Conservation (phyloP, 2,329 filamentous ascomycete genomes). For the Ophiosphaerella herpotricha region DNA sequence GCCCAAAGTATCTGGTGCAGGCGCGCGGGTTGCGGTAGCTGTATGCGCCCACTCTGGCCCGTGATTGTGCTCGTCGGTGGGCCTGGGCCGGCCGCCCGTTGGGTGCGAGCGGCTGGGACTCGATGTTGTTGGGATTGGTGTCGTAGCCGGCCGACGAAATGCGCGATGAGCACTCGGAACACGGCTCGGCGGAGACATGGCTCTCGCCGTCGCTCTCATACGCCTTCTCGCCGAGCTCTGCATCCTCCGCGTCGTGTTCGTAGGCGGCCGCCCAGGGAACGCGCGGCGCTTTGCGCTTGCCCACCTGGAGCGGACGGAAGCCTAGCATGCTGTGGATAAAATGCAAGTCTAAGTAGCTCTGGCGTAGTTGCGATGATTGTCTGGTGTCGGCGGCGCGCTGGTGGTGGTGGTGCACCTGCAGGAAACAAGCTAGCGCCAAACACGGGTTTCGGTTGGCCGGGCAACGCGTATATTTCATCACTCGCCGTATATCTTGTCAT, state of each 20-base stretch:
- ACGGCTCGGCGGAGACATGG: conserved; percentile 46
- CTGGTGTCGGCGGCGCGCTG: too few species aligned
- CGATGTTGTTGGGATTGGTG: conserved; percentile 36
- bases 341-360: too few species aligned
- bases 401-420: too few species aligned
- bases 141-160: conserved; percentile 42
- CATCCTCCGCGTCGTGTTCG: conserved; percentile 40
- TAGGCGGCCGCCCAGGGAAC: conserved; percentile 35
- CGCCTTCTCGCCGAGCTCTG: conserved; percentile 47
- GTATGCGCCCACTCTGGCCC: conserved; percentile 40
- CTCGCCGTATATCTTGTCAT: too few species aligned
- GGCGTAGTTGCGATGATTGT: too few species aligned
- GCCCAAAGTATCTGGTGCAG: conserved; percentile 77
- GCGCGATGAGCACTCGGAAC: conserved; percentile 60
- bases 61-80: conserved; percentile 25
- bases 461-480: too few species aligned
- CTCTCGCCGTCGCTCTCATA: conserved; percentile 42
- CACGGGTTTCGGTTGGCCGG: too few species aligned
- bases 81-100: conserved; percentile 15
- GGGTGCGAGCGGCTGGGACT: conserved; percentile 23
- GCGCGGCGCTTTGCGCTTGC: conserved; percentile 42
- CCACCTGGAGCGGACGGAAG: conserved; percentile 44
- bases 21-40: conserved; percentile 71
- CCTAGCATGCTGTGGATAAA: conserved; percentile 27
- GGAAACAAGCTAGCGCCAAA: too few species aligned